Evolutionary conservation across 805 yeast genomes (phyloP), one percentile per base, ranked within the genome.

Genomic region (Ogataea henricii): DNA sequence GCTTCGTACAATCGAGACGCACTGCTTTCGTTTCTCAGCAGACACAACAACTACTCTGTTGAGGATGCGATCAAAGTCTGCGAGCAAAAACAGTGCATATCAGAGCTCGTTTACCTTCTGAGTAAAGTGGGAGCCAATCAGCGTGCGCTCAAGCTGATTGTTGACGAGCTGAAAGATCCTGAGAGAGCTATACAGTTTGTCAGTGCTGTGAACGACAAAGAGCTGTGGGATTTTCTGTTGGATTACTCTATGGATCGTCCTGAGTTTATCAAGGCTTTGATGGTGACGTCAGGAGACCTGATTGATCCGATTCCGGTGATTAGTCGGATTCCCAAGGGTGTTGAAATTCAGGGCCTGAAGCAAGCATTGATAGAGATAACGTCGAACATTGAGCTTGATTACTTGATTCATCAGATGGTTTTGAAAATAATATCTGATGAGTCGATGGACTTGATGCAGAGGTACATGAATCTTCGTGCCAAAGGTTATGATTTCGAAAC

Each of bases 71-170:
- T 91, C n/a, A 65, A 68, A 12, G 63, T 85, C 1, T 88, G 96
- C 58, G 82, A 82, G 50, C 49, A 62, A 9, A 69, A 74, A 18
- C 73, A 74, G 1, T 74, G 77, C 34, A 75, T 74, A 34, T 81
- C 84, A 34, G 98, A 92, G 59, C 71, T 90, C 34, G 96, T 94
- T 0, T 90, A 81, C 59, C 66, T 94, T 25, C 74, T 89, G 51
- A 95, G 96, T 4, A 81, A 82, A 57, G 83, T 87, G 21, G 98
- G 99, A 1, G 87, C 87, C 55, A 81, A 83, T 47, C 77, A 76
- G 51, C 78, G 81, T 51, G 98, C 98, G 0, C 68, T 92, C 57
- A 77, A 73, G 48, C 70, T 94, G 36, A 89, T 94, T 13, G 82
- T 90, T 33, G 85, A 87, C 53, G 78, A 87, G 56, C 68, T 91